phyloP scores from a whole-genome alignment of 192 early-diverging fungal genomes.

The Chytriomyces sp. region DNA sequence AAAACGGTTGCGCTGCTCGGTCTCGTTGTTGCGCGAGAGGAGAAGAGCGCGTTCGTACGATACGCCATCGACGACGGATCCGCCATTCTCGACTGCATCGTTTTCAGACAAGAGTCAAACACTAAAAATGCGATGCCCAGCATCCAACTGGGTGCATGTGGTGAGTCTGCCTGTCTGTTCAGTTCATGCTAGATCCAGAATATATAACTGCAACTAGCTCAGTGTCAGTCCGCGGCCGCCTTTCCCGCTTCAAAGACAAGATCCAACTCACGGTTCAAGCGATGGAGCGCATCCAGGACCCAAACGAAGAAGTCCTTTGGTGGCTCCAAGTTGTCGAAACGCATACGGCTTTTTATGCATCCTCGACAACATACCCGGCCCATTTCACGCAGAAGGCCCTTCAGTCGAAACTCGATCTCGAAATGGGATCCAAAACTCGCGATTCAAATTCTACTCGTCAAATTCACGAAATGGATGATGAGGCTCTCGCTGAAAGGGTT shows the following conservation, averaged over 20 bases:
- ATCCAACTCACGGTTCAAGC: slow-evolving; percentile 3
- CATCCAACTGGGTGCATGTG: not conserved
- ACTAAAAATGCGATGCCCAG: not conserved
- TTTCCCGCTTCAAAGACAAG: not conserved
- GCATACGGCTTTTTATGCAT: slow-evolving; percentile 2
- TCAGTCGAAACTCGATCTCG: not conserved
- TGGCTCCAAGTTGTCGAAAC: slow-evolving; percentile 8
- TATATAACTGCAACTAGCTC: not conserved
- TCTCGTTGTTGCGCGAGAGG: slow-evolving; percentile 9
- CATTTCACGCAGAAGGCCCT: not conserved
- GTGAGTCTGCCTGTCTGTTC: not conserved
- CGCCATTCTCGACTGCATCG: not conserved
- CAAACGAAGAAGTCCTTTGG: slow-evolving; percentile 8
- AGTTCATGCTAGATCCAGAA: no score
- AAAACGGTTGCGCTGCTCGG: not conserved
- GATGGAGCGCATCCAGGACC: slow-evolving; percentile 6
- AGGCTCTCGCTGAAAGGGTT: not conserved
- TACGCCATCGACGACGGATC: slow-evolving; percentile 16
- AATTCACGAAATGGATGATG: not conserved
- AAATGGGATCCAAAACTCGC: not conserved
- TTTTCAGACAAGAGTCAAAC: slow-evolving; percentile 1
- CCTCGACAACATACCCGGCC: not conserved
- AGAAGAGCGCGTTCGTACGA: not conserved
- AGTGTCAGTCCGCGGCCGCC: not conserved
- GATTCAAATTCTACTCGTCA: not conserved